These are phyloP conservation scores for Ambrosia trifida DNA, from an alignment of 129 eudicot species.

Conservation along the genomic window DNA sequence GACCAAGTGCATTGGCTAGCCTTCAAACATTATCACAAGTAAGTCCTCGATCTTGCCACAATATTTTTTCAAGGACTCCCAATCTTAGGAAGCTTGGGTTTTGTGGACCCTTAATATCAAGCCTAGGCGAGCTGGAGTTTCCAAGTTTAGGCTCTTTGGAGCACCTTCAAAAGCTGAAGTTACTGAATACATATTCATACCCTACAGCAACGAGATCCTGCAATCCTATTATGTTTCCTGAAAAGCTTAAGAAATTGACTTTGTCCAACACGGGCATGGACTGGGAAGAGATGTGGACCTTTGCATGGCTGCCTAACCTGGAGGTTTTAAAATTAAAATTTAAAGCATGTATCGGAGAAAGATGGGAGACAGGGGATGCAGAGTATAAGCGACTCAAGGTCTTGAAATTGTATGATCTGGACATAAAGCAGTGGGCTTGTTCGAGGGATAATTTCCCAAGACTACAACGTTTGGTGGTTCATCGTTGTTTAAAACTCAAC, in stretches of 20 bases:
- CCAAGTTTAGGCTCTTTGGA: conserved; percentile 17
- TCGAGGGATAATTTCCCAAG: not conserved
- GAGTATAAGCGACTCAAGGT: conserved; percentile 17
- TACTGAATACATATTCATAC: not conserved
- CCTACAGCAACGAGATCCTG: not conserved
- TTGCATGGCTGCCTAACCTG: conserved; percentile 8
- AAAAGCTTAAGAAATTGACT: conserved; percentile 23
- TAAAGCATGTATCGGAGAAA: conserved; percentile 10
- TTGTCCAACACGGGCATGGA: not conserved
- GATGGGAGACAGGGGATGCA: conserved; percentile 18
- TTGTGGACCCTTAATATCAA: conserved; percentile 18
- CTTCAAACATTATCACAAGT: conserved; percentile 27
- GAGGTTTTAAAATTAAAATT: conserved; percentile 23
- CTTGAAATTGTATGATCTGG: conserved; percentile 15
- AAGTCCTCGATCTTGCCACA: conserved; percentile 10
- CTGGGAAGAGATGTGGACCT: conserved; percentile 24
- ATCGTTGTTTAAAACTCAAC: conserved; percentile 12
- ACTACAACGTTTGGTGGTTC: conserved; percentile 22
- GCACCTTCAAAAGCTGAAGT: conserved; percentile 34
- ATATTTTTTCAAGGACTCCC: conserved; percentile 22
- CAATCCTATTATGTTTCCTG: conserved; percentile 21
- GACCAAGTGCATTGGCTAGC: not conserved
- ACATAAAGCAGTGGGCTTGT: conserved; percentile 15
- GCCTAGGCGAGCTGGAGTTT: not conserved
- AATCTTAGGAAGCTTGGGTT: conserved; percentile 32